Base-by-base conservation (phyloP, 768 basidiomycete species). In the Megacollybia marginata region DNA sequence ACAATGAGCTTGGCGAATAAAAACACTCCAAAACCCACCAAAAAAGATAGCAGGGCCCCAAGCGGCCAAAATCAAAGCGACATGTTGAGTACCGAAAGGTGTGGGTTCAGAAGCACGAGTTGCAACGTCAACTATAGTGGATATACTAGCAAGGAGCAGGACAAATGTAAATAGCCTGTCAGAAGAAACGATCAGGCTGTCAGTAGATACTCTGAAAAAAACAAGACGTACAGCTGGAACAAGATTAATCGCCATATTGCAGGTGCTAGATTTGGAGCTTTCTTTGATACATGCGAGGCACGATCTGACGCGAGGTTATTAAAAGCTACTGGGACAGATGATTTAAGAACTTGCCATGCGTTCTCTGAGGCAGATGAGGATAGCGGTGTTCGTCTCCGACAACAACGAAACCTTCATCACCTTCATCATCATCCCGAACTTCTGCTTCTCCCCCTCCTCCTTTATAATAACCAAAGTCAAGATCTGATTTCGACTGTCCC, bases 51-150 rank as follows among this genome's bases (percentile, higher is more conserved):
- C 65, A 8, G 83, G 83, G 6, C 72, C 78, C 83, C 82, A 85
- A 9, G 71, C 80, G 9, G 68, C 71, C 20, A 83, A 62, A 15
- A 85, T 56, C 42, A 85, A 59, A 35, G 80, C 78, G 48, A 86
- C 58, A 59, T 86, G 80, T 52, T 86, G 83, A 28, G 82, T 77
- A 23, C 82, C 83, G 55, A 86, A 76, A 4, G 82, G 65, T 12
- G 73, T 63, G 2, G 83, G 80, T 11, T 55, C 54, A 19, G 62
- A 46, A 1, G 62, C 64, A 42, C 61, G 60, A 46, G 33, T 64
- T 31, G 59, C 68, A 35, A 80, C 66, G 57, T 83, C 80, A 35
- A 82, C 60, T 28, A 82, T 55, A 1, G 78, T 75, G 6, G 75
- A 71, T 48, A 81, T 65, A 44, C 71, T 70, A 9, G 74, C 67